Evolutionary conservation across 2,329 filamentous ascomycete genomes (phyloP).

Genomic region (Chaetomium sp.): DNA sequence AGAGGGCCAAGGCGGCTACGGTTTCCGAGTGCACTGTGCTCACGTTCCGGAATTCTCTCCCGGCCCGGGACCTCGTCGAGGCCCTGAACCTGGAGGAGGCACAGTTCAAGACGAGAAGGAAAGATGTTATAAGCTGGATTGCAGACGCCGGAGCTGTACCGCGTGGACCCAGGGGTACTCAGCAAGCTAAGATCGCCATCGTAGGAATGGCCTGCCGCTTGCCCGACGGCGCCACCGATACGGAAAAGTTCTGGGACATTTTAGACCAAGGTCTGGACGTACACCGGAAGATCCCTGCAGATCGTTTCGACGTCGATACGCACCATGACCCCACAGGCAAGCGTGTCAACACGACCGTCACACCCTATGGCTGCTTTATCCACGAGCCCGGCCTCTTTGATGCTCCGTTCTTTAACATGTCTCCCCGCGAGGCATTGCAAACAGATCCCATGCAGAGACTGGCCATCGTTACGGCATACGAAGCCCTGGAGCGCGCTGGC

Average conservation of each 20-base stretch:
- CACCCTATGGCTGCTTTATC: constrained; percentile 66
- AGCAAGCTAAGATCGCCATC: constrained; percentile 56
- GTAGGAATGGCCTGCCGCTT: constrained; percentile 69
- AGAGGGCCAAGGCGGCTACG: background rate
- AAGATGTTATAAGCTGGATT: background rate
- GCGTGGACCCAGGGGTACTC: background rate
- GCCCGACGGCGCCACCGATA: constrained; percentile 56
- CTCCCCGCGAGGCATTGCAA: constrained; percentile 72
- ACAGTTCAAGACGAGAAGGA: background rate
- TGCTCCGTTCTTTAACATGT: constrained; percentile 81
- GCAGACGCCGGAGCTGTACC: background rate
- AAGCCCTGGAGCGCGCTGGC: constrained; percentile 76
- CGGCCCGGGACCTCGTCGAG: background rate
- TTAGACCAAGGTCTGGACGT: constrained; percentile 68
- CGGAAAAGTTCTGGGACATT: constrained; percentile 68
- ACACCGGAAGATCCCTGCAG: constrained; percentile 62
- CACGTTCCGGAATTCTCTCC: background rate
- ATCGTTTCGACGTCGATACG: constrained; percentile 67
- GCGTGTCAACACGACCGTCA: constrained; percentile 37
- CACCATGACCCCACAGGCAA: constrained; percentile 70
- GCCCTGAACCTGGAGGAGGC: background rate
- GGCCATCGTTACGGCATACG: constrained; percentile 73
- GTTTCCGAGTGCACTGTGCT: background rate
- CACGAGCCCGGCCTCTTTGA: constrained; percentile 75
- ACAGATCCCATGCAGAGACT: constrained; percentile 77